phyloP scores from a whole-genome alignment of 169 alveolate species.

The Plasmodium ovale region DNA sequence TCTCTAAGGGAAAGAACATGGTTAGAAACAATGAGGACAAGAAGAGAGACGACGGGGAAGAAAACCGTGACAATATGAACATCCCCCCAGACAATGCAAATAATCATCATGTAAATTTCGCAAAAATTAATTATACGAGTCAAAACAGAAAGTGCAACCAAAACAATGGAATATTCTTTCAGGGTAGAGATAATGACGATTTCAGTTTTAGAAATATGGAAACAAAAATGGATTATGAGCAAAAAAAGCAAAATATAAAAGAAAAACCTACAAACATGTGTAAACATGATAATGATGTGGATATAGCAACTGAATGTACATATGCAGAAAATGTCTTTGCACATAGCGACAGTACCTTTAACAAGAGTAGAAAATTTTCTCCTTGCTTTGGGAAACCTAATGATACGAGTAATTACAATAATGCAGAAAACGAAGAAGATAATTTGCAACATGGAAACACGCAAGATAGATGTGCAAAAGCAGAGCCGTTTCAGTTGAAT shows the following conservation, averaged over 20 bases:
- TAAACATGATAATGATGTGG: background rate
- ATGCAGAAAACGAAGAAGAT: background rate
- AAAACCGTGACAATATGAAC: background rate
- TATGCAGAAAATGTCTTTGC: conserved; percentile 3
- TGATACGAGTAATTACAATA: conserved; percentile 18
- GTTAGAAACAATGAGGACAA: background rate
- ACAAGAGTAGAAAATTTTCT: conserved; percentile 56
- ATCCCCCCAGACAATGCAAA: no score
- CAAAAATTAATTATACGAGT: conserved; percentile 16
- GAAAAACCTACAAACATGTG: background rate
- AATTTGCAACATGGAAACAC: no score
- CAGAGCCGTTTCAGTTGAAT: conserved; percentile 37
- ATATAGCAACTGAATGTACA: conserved; percentile 5
- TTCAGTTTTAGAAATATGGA: background rate
- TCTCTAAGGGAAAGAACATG: background rate
- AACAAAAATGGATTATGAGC: background rate
- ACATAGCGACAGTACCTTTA: conserved; percentile 3
- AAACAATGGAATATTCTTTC: background rate
- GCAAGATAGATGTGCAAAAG: background rate
- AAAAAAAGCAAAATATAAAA: no score
- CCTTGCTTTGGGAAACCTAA: conserved; percentile 63
- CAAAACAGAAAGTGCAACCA: background rate
- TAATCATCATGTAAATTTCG: no score
- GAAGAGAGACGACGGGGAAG: background rate
- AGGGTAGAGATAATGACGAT: conserved; percentile 7